Evolutionary conservation across 176 grass and related monocot genomes (phyloP).

Genomic region (Dactylis glomerata): DNA sequence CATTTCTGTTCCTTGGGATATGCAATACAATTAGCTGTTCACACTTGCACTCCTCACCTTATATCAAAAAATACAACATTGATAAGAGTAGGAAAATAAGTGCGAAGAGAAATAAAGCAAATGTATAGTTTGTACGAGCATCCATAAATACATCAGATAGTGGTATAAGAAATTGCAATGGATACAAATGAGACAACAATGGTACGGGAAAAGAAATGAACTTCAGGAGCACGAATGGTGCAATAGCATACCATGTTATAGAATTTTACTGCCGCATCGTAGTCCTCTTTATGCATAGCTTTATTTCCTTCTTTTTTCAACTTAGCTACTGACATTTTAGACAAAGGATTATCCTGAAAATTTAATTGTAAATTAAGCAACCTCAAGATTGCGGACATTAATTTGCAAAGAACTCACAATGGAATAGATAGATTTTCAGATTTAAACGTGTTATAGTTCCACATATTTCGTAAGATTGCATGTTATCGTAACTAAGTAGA

Average conservation of each 20-base stretch:
- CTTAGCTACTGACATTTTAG: not conserved
- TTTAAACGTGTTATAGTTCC: not conserved
- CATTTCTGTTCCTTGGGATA: not conserved
- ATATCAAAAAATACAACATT: not conserved
- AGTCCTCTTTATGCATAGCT: slow-evolving; percentile 1
- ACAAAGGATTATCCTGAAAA: not conserved
- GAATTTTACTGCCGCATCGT: not conserved
- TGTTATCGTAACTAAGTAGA: not conserved
- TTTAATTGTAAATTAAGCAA: not conserved
- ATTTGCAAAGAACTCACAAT: not conserved
- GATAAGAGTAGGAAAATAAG: not conserved
- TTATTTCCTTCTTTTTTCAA: not conserved
- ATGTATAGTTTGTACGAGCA: not conserved
- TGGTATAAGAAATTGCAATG: not conserved
- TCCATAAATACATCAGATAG: not conserved
- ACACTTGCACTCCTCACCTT: not conserved
- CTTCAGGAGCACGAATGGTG: not conserved
- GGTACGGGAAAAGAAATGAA: not conserved
- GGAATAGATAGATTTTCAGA: not conserved
- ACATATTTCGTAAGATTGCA: not conserved
- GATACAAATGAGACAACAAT: not conserved
- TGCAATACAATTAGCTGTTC: not conserved
- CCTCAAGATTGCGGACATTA: not conserved
- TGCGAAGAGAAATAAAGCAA: not conserved
- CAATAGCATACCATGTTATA: not conserved